A percentile compares a stretch with the other conserved stretches of the same genome.
These are phyloP conservation scores for Diospyros lotus DNA, from an alignment of 148 eudicot genomes.

Conservation along the genomic window DNA sequence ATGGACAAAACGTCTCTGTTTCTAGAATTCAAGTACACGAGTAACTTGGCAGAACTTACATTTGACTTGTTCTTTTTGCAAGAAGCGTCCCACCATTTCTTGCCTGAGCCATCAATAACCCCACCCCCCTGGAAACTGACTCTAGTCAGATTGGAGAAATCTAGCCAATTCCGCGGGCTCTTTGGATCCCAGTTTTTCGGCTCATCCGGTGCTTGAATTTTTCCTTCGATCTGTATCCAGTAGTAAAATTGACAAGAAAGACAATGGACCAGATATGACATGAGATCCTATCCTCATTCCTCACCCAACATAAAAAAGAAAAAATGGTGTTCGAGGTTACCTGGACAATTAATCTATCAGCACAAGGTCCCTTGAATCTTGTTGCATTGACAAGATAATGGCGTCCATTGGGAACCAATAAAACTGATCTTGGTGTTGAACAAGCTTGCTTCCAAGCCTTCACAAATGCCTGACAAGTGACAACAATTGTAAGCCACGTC, in stretches of 20 bases:
- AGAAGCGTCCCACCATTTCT: slow-evolving; percentile 98
- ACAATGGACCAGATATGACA: slow-evolving; percentile 1
- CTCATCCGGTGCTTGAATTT: slow-evolving; percentile 78
- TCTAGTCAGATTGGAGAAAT: slow-evolving; percentile 57
- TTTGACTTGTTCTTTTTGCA: slow-evolving; percentile 90
- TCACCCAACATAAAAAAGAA: not conserved
- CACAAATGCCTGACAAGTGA: slow-evolving; percentile 66
- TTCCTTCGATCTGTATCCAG: slow-evolving; percentile 68
- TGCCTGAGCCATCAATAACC: slow-evolving; percentile 90
- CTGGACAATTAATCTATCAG: slow-evolving; percentile 53
- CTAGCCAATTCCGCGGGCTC: slow-evolving; percentile 59
- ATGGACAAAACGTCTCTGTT: not conserved
- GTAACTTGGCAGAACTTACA: slow-evolving; percentile 31
- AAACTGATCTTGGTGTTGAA: slow-evolving; percentile 51
- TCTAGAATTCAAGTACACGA: not conserved
- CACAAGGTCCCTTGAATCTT: slow-evolving; percentile 78
- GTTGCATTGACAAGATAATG: slow-evolving; percentile 79
- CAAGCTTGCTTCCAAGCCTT: slow-evolving; percentile 86
- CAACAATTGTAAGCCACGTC: not conserved
- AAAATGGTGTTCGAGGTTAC: slow-evolving; percentile 21
- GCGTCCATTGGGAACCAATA: slow-evolving; percentile 70
- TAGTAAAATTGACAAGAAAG: not conserved
- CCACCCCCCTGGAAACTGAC: slow-evolving; percentile 73
- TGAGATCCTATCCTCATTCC: not conserved
- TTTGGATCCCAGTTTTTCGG: slow-evolving; percentile 75